Base-by-base conservation (phyloP, 257 asterid genomes). In the Solanum corneliomulleri region DNA sequence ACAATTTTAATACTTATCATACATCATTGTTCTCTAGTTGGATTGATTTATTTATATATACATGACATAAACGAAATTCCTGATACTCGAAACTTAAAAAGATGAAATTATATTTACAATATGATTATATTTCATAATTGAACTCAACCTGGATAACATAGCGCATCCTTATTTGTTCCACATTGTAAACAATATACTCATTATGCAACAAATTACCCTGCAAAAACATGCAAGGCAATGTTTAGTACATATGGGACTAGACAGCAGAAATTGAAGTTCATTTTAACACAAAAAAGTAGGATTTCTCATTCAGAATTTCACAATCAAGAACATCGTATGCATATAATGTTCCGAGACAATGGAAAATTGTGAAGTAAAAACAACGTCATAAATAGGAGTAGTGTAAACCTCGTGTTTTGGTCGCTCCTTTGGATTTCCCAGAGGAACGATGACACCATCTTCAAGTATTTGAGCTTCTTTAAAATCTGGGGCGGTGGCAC, bases 141-240 rank as follows among this genome's bases (percentile, higher is more conserved):
- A 96, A 95, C 86, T 95, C 88, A 56, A 56, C 62, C 62, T 56
- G 62, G 11, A 56, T 56, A 56, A 56, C 88, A 85, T 95, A 96
- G 39, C 95, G 98, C 98, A 95, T 95, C 88, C 92, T 91, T 81
- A 95, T 95, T 92, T 96, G 99, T 84, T 95, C 98, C 93, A 92
- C 95, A 44, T 92, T 94, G 93, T 96, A 95, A 56, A 56, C 62
- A 6, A 56, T 1, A n/a, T 56, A 56, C 62, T 56, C 62, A 56
- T 56, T 56, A 56, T 56, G 62, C 82, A 92, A 75, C 92, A 95
- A 87, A 85, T 86, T 23, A 31, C 92, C 95, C 99, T 96, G 97
- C 92, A 91, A 85, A 15, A 66, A 47, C 49, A 18, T 9, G 10
- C 29, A 37, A 37, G 62, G 2, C 23, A 42, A 58, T 44, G 21